These are phyloP conservation scores for Ophiostoma piceae DNA, from an alignment of 2,329 filamentous ascomycete species.

Conservation along the genomic window DNA sequence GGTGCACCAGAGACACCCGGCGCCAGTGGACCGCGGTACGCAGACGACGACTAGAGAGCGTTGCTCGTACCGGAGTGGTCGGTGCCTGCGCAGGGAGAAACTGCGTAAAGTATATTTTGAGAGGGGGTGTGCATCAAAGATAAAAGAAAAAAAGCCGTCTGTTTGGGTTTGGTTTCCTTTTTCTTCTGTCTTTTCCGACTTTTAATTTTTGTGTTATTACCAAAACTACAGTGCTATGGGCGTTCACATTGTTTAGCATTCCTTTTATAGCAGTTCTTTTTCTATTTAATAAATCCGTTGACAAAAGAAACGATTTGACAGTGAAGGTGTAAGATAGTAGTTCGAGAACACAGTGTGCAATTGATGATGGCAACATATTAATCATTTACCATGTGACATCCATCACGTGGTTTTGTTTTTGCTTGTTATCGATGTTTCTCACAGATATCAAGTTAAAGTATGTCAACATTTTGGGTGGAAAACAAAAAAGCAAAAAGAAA, in stretches of 20 bases:
- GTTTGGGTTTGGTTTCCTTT: not conserved
- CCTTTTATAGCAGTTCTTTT: not conserved
- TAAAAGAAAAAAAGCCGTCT: not conserved
- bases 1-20: slow-evolving; percentile 57
- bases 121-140: not conserved
- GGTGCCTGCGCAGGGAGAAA: not conserved
- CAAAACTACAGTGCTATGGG: slow-evolving; percentile 15
- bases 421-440: too few species aligned
- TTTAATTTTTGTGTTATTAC: slow-evolving; percentile 1
- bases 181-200: not conserved
- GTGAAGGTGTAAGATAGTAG: too few species aligned
- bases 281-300: not conserved
- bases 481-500: too few species aligned
- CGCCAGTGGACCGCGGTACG: slow-evolving; percentile 52
- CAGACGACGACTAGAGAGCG: slow-evolving; percentile 43
- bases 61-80: not conserved
- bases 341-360: not conserved
- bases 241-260: not conserved
- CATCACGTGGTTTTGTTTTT: too few species aligned
- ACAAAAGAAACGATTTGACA: not conserved
- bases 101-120: not conserved
- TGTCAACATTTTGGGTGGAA: too few species aligned
- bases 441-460: too few species aligned
- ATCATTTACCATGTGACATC: too few species aligned
- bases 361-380: too few species aligned